These are phyloP conservation scores for Rubia yunnanensis DNA, from an alignment of 257 asterid genomes.

Conservation along the genomic window DNA sequence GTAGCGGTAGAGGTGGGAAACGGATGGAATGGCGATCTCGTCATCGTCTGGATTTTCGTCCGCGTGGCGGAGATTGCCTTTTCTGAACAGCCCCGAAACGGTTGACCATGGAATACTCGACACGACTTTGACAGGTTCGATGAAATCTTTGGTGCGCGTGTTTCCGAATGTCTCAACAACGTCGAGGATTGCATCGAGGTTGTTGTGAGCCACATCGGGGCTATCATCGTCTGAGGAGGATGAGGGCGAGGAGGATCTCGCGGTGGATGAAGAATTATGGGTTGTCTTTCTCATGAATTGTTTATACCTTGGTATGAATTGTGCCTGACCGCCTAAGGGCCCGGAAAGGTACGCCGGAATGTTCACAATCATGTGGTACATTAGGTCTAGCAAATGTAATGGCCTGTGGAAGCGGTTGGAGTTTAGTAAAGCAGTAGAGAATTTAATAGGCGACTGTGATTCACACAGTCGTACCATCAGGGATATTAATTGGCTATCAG, in stretches of 20 bases:
- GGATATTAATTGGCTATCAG: not conserved
- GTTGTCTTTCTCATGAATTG: not conserved
- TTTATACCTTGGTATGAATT: not conserved
- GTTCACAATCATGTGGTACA: constrained; percentile 27
- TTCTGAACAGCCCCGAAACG: constrained; percentile 16
- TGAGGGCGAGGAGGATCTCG: not conserved
- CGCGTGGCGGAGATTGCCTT: constrained; percentile 1
- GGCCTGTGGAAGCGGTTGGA: not conserved
- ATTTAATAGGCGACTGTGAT: constrained; percentile 22
- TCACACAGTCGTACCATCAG: constrained; percentile 18
- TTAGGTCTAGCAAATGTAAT: constrained; percentile 28
- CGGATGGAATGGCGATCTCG: constrained; percentile 25
- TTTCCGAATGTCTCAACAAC: constrained; percentile 10
- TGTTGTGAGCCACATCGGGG: constrained; percentile 11
- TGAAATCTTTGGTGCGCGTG: constrained; percentile 7
- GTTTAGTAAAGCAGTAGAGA: constrained; percentile 1
- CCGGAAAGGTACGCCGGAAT: not conserved
- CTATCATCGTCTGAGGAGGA: not conserved
- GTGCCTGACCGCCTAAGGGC: not conserved
- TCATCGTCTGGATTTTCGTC: constrained; percentile 7
- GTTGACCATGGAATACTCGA: constrained; percentile 23
- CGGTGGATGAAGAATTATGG: not conserved
- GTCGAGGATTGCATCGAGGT: constrained; percentile 16
- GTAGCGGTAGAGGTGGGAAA: constrained; percentile 10
- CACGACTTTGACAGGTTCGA: constrained; percentile 15